Base-by-base conservation (phyloP, 2,329 filamentous ascomycete species). In the Chaetomium globosum region DNA sequence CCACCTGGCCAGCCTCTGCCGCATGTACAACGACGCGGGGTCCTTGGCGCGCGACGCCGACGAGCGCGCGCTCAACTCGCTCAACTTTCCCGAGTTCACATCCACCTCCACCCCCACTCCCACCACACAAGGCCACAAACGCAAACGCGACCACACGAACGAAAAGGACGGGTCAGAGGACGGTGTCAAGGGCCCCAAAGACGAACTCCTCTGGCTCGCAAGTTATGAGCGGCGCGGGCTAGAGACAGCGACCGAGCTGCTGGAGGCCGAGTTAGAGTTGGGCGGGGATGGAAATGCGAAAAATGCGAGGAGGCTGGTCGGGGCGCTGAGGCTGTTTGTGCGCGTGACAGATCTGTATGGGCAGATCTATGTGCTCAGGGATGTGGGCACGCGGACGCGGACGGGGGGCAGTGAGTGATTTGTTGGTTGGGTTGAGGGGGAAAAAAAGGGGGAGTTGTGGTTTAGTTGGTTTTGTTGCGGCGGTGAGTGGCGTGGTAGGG, bases 1-100 rank as follows among this genome's bases (percentile, higher is more conserved):
- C 46, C 46, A 48, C 46, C 46, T 48, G n/a, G 46, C 46, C n/a
- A 23, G 46, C 46, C 46, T 48, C n/a, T 48, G 46, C 46, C 46
- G 46, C 46, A 48, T 48, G 46, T 48, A 48, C 46, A 48, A 48
- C 46, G 46, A 48, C 46, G 46, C 46, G 7, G 46, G 46, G 46
- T 48, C 46, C 7, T 5, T n/a, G 1, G 46, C 19, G n/a, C 46
- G 46, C 46, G 46, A 48, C 46, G 46, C 46, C 7, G n/a, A 48
- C 46, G 46, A 48, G 46, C 46, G 46, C 7, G 46, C 46, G 8
- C 46, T 48, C n/a, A 48, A 48, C 46, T 48, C 46, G n/a, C n/a
- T 48, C 21, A 48, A 48, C 10, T 48, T 48, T 4, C 46, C 46
- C 7, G 46, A 48, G n/a, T 48, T 48, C 21, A 8, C 21, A 2